These are phyloP conservation scores for Gymnopus androsaceus DNA, from an alignment of 1,284 basidiomycete genomes.

Conservation along the genomic window DNA sequence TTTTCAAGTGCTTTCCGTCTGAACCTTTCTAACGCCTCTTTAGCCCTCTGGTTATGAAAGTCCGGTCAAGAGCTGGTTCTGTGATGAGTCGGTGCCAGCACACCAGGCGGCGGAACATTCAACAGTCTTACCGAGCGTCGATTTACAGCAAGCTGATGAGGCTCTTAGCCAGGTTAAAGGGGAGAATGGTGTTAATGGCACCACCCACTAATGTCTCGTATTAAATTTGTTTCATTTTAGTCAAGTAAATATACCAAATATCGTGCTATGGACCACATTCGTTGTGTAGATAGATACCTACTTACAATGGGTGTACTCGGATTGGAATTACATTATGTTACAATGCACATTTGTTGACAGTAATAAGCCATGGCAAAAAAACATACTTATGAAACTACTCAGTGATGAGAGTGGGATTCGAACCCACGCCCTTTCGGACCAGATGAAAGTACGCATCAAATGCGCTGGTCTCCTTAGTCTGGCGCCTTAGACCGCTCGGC, in stretches of 20 bases:
- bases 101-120: conserved; percentile 79
- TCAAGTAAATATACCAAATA: too few relatives aligned
- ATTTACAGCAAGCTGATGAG: conserved; percentile 81
- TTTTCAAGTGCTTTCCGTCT: conserved; percentile 12
- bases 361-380: too few relatives aligned
- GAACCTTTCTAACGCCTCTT: conserved; percentile 10
- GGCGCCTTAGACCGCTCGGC: conserved; percentile 86
- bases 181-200: not conserved
- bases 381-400: too few relatives aligned
- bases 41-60: conserved; percentile 90
- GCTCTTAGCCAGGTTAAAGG: conserved; percentile 68
- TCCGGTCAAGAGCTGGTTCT: conserved; percentile 83
- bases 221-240: too few relatives aligned
- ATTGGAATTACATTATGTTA: too few relatives aligned
- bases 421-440: conserved; percentile 37
- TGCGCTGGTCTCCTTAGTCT: conserved; percentile 60
- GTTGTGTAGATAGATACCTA: too few relatives aligned
- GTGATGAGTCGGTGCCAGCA: conserved; percentile 86
- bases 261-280: too few relatives aligned
- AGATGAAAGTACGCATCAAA: conserved; percentile 11
- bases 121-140: conserved; percentile 82
- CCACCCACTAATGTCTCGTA: not conserved
- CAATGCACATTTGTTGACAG: too few relatives aligned
- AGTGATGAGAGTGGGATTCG: conserved; percentile 41
- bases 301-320: too few relatives aligned